These are phyloP conservation scores for Pseudonitzschia multistriata DNA, from an alignment of 108 stramenopile genomes.

Conservation along the genomic window DNA sequence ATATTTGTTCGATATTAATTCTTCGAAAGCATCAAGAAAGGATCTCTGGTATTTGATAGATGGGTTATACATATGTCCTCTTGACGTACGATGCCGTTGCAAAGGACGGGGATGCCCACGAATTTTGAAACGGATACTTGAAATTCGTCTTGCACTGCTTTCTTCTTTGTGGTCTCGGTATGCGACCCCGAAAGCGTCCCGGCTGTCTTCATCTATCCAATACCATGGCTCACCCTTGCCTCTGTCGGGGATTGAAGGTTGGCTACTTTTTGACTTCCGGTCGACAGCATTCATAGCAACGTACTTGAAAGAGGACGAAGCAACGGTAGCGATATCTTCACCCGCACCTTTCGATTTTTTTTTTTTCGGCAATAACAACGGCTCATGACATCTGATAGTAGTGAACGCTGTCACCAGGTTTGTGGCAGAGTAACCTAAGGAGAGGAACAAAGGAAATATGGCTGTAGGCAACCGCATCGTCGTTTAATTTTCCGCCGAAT, in stretches of 20 bases:
- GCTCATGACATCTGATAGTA: too few relatives aligned
- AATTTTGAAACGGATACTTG: conserved; percentile 46
- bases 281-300: conserved; percentile 18
- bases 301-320: not conserved
- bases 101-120: conserved; percentile 81
- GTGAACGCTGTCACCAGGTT: too few relatives aligned
- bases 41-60: conserved; percentile 53
- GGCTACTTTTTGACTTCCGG: not conserved
- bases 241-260: not conserved
- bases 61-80: conserved; percentile 83
- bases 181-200: not conserved
- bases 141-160: conserved; percentile 3
- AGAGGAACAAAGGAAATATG: too few relatives aligned
- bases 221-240: not conserved
- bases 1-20: conserved; percentile 21
- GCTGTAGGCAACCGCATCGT: too few relatives aligned
- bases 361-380: too few relatives aligned
- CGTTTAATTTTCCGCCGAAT: too few relatives aligned
- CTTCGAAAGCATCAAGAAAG: conserved; percentile 52
- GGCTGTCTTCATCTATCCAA: conserved; percentile 27
- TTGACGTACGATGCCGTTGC: conserved; percentile 64
- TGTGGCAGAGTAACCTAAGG: too few relatives aligned
- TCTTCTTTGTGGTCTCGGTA: not conserved
- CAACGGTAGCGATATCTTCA: too few relatives aligned
- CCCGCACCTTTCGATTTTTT: too few relatives aligned